Base-by-base conservation (phyloP, 106 monocot genomes). In the Dactylorhiza incarnata region DNA sequence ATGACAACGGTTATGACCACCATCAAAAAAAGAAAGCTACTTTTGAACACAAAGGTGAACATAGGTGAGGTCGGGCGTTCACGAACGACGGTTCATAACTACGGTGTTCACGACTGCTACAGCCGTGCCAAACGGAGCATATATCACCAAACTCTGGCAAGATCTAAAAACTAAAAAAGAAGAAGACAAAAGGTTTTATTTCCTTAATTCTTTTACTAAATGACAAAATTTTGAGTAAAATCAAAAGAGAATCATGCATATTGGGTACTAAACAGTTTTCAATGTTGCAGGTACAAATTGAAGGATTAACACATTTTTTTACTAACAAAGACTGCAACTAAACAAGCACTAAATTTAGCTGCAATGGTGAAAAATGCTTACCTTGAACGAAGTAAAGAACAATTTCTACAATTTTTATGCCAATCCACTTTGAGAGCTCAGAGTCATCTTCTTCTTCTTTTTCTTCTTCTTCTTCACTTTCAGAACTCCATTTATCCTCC, bases 391-490 rank as follows among this genome's bases (percentile, higher is more conserved):
- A 59, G 58, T 59, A 19, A 22, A 20, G 58, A 59, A 59, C 20
- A 5, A 1, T 59, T 19, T 59, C 58, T 59, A 59, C 2, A 22
- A 59, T 22, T 9, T 59, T 59, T 59, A 20, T 59, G 22, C 9
- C 58, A 59, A 9, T 4, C 58, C 58, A 22, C 19, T 59, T 59
- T n/a, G 19, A 20, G n/a, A 20, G 58, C 22, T 59, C 58, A 59
- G 9, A 59, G 19, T 19, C n/a, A 59, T 59, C 58, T 59, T 59
- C 58, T 59, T 20, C 58, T 59, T 59, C 22, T 59, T 20, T 4
- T 54, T 54, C 54, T 54, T 54, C 54, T 54, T 54, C 54, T 54
- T 54, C 58, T 59, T 59, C 19, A 59, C 58, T 59, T 22, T 59
- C 58, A 19, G 58, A 59, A 22, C 20, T 59, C 19, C 58, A 59